phyloP scores from a whole-genome alignment of 495 filamentous ascomycete genomes.

The Aspergillus hancockii region DNA sequence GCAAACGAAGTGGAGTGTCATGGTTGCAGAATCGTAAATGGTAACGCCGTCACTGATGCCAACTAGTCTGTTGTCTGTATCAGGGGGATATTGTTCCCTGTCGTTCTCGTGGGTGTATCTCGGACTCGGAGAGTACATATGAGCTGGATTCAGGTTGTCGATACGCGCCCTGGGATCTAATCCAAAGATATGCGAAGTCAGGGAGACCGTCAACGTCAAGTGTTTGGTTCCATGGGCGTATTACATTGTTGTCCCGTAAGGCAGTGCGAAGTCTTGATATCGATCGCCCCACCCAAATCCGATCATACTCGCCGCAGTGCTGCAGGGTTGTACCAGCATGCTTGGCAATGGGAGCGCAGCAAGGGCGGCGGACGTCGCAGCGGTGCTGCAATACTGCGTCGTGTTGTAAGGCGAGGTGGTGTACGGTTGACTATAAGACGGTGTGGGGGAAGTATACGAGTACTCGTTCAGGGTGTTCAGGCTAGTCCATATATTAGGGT shows the following conservation, averaged over 20 bases:
- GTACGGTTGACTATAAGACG: slow-evolving; percentile 78
- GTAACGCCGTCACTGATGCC: slow-evolving; percentile 55
- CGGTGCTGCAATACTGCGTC: slow-evolving; percentile 66
- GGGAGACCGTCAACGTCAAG: slow-evolving; percentile 30
- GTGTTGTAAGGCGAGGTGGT: slow-evolving; percentile 69
- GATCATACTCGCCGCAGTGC: slow-evolving; percentile 60
- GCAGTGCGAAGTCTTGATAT: slow-evolving; percentile 57
- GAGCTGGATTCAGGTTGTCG: slow-evolving; percentile 18
- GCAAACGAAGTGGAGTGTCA: slow-evolving; percentile 54
- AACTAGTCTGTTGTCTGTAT: slow-evolving; percentile 42
- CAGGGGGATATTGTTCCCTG: slow-evolving; percentile 23
- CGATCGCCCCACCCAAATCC: slow-evolving; percentile 76
- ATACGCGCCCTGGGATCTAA: slow-evolving; percentile 24
- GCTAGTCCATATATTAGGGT: slow-evolving; percentile 76
- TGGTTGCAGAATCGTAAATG: slow-evolving; percentile 43
- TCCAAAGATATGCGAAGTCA: slow-evolving; percentile 31
- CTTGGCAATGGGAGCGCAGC: slow-evolving; percentile 85
- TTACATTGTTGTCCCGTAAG: slow-evolving; percentile 62
- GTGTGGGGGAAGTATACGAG: slow-evolving; percentile 70
- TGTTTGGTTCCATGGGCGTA: slow-evolving; percentile 25
- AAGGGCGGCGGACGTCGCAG: slow-evolving; percentile 61
- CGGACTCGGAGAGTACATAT: slow-evolving; percentile 20
- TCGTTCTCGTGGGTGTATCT: slow-evolving; percentile 34
- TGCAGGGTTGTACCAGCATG: slow-evolving; percentile 83
- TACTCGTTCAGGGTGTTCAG: slow-evolving; percentile 66